Evolutionary conservation across 108 stramenopile genomes (phyloP).

Genomic region (Conticribra weissflogii): DNA sequence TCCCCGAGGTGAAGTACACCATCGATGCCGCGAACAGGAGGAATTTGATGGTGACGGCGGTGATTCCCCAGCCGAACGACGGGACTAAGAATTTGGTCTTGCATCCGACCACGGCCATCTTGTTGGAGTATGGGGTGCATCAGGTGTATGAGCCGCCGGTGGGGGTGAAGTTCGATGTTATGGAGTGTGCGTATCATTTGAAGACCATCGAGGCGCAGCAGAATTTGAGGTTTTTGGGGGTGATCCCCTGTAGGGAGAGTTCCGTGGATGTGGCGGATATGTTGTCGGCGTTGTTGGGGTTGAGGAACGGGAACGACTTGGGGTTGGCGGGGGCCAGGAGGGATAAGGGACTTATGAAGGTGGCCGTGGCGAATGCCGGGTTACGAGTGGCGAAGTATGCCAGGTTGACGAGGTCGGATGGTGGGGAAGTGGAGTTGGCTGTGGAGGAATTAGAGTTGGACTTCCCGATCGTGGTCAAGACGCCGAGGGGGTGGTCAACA

Average conservation of each 20-base stretch:
- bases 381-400: constrained; percentile 61
- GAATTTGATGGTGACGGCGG: constrained; percentile 58
- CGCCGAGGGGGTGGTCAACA: constrained; percentile 55
- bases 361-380: constrained; percentile 60
- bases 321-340: constrained; percentile 51
- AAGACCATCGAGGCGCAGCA: constrained; percentile 63
- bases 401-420: constrained; percentile 42
- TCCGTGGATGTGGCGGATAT: constrained; percentile 57
- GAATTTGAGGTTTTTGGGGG: constrained; percentile 57
- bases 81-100: constrained; percentile 41
- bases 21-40: constrained; percentile 46
- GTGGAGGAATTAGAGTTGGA: constrained; percentile 57
- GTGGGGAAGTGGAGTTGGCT: constrained; percentile 40
- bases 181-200: constrained; percentile 54
- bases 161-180: constrained; percentile 50
- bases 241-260: constrained; percentile 52
- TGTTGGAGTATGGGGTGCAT: constrained; percentile 52
- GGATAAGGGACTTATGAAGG: constrained; percentile 66
- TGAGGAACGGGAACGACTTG: constrained; percentile 51
- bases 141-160: constrained; percentile 61
- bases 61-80: constrained; percentile 49
- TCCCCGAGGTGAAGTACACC: constrained; percentile 48
- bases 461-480: constrained; percentile 61
- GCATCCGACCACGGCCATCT: constrained; percentile 49
- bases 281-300: constrained; percentile 48